Conservation (phyloP, 2,329 filamentous ascomycete genomes). For the Diplodia sapinea region DNA sequence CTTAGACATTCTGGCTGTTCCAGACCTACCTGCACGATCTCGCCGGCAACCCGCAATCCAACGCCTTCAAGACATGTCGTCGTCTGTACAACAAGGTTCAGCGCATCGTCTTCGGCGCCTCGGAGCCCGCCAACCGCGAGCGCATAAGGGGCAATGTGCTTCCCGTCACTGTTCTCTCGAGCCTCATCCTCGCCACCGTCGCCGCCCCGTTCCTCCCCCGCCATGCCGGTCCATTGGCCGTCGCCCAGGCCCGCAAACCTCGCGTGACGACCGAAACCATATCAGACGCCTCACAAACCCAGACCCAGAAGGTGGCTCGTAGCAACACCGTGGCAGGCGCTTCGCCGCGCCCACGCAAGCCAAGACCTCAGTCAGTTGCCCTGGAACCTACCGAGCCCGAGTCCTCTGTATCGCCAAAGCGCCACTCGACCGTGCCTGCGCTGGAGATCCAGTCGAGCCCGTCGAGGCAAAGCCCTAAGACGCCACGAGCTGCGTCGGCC, state of each 20-base stretch:
- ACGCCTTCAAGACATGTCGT: constrained; percentile 80
- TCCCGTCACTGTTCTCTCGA: constrained; percentile 79
- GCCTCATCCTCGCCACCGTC: constrained; percentile 77
- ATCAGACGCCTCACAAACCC: constrained; percentile 61
- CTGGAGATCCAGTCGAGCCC: constrained; percentile 43
- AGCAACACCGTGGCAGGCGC: constrained; percentile 70
- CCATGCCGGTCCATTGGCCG: constrained; percentile 79
- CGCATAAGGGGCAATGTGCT: constrained; percentile 82
- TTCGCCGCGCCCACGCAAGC: constrained; percentile 51
- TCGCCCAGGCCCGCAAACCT: constrained; percentile 80
- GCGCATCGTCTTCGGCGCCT: constrained; percentile 81
- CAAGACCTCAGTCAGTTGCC: constrained; percentile 41
- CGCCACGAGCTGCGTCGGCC: constrained; percentile 39
- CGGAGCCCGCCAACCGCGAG: constrained; percentile 71
- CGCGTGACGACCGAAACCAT: constrained; percentile 67
- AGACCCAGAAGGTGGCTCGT: constrained; percentile 64
- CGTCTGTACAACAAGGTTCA: constrained; percentile 88
- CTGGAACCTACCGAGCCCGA: constrained; percentile 36
- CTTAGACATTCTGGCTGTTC: constrained; percentile 86
- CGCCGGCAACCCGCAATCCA: constrained; percentile 73
- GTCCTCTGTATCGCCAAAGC: constrained; percentile 34
- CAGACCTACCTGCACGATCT: constrained; percentile 87
- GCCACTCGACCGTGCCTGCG: constrained; percentile 11
- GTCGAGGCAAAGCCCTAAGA: constrained; percentile 36
- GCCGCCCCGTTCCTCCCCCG: constrained; percentile 76